Percentiles rank a stretch among this genome's conserved stretches.
Evolutionary conservation across 495 filamentous ascomycete genomes (phyloP).

Genomic region (Bryoglossum gracile): DNA sequence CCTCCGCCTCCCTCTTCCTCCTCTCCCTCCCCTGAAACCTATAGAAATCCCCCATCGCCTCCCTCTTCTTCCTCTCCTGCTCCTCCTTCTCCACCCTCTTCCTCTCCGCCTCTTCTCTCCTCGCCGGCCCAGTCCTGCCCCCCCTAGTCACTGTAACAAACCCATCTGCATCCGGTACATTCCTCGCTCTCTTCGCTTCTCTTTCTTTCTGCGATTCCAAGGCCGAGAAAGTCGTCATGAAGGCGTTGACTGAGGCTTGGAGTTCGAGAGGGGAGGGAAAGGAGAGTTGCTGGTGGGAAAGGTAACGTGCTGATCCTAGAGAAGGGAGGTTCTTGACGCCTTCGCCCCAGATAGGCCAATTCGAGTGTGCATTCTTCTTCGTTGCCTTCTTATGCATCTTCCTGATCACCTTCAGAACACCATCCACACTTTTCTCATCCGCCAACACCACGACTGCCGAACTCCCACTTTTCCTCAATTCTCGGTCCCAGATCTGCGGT

Average conservation of each 20-base stretch:
- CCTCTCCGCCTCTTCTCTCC: slow-evolving; percentile 66
- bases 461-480: slow-evolving; percentile 61
- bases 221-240: slow-evolving; percentile 64
- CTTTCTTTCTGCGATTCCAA: slow-evolving; percentile 60
- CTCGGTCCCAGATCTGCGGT: slow-evolving; percentile 69
- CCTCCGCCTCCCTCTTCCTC: slow-evolving; percentile 71
- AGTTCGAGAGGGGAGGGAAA: slow-evolving; percentile 60
- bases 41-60: slow-evolving; percentile 75
- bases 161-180: slow-evolving; percentile 87
- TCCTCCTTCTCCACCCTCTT: slow-evolving; percentile 68
- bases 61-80: slow-evolving; percentile 54
- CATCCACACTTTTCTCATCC: slow-evolving; percentile 65
- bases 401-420: slow-evolving; percentile 63
- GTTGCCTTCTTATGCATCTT: slow-evolving; percentile 49
- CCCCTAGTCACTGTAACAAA: slow-evolving; percentile 88
- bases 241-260: slow-evolving; percentile 67
- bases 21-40: slow-evolving; percentile 88
- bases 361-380: slow-evolving; percentile 16
- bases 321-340: slow-evolving; percentile 45
- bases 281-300: slow-evolving; percentile 54
- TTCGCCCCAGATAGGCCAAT: slow-evolving; percentile 56
- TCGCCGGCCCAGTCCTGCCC: slow-evolving; percentile 62
- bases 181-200: slow-evolving; percentile 53
- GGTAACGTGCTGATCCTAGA: slow-evolving; percentile 57
- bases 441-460: slow-evolving; percentile 77